phyloP scores from a whole-genome alignment of 1,139 yeast genomes.

The Lipomyces yarrowii region DNA sequence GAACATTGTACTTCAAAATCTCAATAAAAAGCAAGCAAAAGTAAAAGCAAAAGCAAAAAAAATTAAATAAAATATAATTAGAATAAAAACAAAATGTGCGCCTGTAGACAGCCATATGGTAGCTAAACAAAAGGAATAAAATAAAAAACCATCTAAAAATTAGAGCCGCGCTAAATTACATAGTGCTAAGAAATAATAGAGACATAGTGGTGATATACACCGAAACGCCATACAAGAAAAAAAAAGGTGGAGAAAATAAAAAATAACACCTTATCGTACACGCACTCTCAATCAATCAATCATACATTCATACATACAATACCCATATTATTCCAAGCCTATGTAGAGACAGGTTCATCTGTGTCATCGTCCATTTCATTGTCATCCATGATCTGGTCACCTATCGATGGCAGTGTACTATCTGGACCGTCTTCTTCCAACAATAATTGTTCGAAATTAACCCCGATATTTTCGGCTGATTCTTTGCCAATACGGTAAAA shows the following conservation, averaged over 20 bases:
- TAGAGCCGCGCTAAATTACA: background rate
- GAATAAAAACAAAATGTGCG: conserved; percentile 3
- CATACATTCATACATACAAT: background rate
- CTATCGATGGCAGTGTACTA: background rate
- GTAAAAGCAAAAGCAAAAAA: too few relatives aligned
- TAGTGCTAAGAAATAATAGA: background rate
- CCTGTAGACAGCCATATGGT: background rate
- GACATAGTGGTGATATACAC: background rate
- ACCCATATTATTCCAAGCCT: background rate
- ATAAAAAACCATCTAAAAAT: background rate
- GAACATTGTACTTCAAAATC: background rate
- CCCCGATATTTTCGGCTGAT: background rate
- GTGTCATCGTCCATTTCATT: background rate
- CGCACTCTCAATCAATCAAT: background rate
- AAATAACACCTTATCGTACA: background rate
- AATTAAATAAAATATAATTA: background rate
- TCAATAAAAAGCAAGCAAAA: background rate
- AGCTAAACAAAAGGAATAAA: background rate
- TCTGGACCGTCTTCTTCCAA: background rate
- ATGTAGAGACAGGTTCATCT: background rate
- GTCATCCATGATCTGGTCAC: background rate
- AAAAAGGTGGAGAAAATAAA: too few relatives aligned
- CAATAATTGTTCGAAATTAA: background rate
- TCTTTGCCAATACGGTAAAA: conserved; percentile 41
- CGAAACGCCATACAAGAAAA: background rate